phyloP scores from a whole-genome alignment of 208 protist genomes.

The Acanthamoeba divionensis region DNA sequence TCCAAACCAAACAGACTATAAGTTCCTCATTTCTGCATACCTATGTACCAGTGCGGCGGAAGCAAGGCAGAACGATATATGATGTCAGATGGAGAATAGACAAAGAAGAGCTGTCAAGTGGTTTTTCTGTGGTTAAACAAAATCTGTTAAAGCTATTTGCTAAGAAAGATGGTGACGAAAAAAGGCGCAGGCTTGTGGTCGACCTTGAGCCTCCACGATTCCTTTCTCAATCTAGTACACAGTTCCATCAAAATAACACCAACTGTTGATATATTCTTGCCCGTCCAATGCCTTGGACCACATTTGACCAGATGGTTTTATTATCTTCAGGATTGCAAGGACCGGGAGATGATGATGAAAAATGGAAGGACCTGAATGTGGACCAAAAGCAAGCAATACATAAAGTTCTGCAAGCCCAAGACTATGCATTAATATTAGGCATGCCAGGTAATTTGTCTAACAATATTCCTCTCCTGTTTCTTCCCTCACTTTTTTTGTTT shows the following conservation, averaged over 20 bases:
- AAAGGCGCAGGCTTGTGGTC: conserved; percentile 18
- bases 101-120: conserved; percentile 38
- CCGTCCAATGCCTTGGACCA: not conserved
- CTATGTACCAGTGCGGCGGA: no score
- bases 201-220: conserved; percentile 32
- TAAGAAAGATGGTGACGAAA: not conserved
- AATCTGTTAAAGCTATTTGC: conserved; percentile 34
- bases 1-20: no score
- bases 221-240: not conserved
- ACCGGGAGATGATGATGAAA: not conserved
- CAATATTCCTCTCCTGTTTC: no score
- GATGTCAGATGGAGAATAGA: conserved; percentile 44
- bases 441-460: conserved; percentile 68
- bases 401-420: conserved; percentile 62
- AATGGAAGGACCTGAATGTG: conserved; percentile 53
- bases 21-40: no score
- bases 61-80: not conserved
- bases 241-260: not conserved
- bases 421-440: conserved; percentile 76
- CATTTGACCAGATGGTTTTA: not conserved
- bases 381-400: conserved; percentile 67
- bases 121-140: conserved; percentile 40
- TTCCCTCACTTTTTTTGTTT: no score
- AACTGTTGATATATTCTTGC: not conserved
- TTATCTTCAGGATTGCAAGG: not conserved